Conservation (phyloP, 257 asterid species). For the Ajuga chamaepitys region DNA sequence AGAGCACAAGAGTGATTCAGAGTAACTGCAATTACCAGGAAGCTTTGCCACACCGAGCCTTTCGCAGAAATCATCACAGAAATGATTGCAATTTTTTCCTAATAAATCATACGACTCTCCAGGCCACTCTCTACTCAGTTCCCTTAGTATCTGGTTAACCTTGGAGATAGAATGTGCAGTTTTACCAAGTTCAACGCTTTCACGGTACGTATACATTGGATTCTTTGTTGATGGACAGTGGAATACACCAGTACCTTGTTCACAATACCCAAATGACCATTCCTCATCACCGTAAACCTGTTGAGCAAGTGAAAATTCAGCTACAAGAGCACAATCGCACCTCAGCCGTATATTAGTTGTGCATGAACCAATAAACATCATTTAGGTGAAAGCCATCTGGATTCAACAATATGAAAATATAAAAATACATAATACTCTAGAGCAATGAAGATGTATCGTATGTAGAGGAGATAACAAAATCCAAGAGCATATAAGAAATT, state of each 20-base stretch:
- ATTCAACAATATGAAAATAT: not conserved
- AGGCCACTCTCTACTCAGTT: slow-evolving; percentile 95
- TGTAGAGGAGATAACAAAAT: not conserved
- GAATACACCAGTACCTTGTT: slow-evolving; percentile 81
- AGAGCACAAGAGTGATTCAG: not conserved
- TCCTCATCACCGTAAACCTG: slow-evolving; percentile 75
- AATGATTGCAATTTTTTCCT: slow-evolving; percentile 92
- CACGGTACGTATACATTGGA: slow-evolving; percentile 85
- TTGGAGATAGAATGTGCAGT: slow-evolving; percentile 47
- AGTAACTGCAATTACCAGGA: slow-evolving; percentile 60
- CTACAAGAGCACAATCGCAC: not conserved
- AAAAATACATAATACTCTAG: not conserved
- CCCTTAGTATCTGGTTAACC: slow-evolving; percentile 81
- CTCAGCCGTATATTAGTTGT: not conserved
- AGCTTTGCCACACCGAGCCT: slow-evolving; percentile 78
- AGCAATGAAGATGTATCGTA: not conserved
- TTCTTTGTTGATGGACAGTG: slow-evolving; percentile 72
- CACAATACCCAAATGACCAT: slow-evolving; percentile 93
- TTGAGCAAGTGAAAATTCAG: slow-evolving; percentile 13
- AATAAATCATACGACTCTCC: slow-evolving; percentile 76
- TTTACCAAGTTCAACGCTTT: slow-evolving; percentile 60
- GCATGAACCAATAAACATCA: not conserved
- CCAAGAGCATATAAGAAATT: not conserved
- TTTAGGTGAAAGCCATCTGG: not conserved
- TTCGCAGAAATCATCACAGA: slow-evolving; percentile 85